Evolutionary conservation across 2,329 filamentous ascomycete species (phyloP).

Genomic region (Exophiala xenobiotica): DNA sequence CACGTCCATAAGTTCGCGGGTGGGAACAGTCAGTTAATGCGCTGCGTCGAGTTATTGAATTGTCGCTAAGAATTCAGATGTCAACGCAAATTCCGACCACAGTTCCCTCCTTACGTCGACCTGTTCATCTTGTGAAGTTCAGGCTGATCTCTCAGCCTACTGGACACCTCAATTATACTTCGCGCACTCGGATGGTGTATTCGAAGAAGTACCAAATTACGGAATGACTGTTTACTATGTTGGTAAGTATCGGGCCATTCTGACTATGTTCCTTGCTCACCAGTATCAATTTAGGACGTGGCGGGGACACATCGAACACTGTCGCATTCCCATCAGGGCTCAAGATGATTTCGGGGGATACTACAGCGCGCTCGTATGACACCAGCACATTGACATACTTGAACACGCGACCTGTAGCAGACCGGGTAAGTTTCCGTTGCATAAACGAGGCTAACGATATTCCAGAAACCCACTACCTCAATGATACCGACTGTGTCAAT

Average conservation of each 20-base stretch:
- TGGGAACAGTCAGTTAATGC: slow-evolving; percentile 63
- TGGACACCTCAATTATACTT: slow-evolving; percentile 83
- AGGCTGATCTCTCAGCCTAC: slow-evolving; percentile 82
- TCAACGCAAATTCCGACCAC: slow-evolving; percentile 58
- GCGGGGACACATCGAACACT: slow-evolving; percentile 53
- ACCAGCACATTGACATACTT: slow-evolving; percentile 24
- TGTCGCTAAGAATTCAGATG: slow-evolving; percentile 52
- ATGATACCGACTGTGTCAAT: slow-evolving; percentile 70
- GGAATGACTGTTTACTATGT: slow-evolving; percentile 40
- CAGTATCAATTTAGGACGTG: slow-evolving; percentile 35
- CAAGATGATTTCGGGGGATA: slow-evolving; percentile 76
- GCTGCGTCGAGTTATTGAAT: not conserved
- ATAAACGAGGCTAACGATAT: slow-evolving; percentile 58
- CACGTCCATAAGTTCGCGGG: slow-evolving; percentile 78
- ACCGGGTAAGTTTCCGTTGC: slow-evolving; percentile 83
- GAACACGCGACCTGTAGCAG: slow-evolving; percentile 62
- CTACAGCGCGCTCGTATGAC: slow-evolving; percentile 53
- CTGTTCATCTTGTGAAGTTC: slow-evolving; percentile 84
- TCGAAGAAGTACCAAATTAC: slow-evolving; percentile 44
- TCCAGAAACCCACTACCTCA: slow-evolving; percentile 71
- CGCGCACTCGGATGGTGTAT: slow-evolving; percentile 60
- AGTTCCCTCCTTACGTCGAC: slow-evolving; percentile 59
- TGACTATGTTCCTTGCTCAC: slow-evolving; percentile 35
- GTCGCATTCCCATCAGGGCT: slow-evolving; percentile 75
- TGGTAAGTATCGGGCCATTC: slow-evolving; percentile 29